A percentile compares a stretch with the other conserved stretches of the same genome.
These are phyloP conservation scores for Linnemannia exigua DNA, from an alignment of 192 early-diverging fungal species.

Conservation along the genomic window DNA sequence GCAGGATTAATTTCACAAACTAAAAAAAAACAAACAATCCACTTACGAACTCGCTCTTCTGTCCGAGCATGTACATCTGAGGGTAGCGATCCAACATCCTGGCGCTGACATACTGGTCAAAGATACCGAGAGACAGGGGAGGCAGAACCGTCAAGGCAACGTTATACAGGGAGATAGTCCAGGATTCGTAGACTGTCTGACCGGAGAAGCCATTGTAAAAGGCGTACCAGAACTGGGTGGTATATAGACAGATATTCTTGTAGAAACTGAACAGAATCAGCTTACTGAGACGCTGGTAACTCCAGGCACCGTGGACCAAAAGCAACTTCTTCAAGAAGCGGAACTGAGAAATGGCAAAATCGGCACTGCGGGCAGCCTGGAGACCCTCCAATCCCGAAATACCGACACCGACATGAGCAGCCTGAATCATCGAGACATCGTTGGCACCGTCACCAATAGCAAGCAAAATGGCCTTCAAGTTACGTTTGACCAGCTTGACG, in stretches of 20 bases:
- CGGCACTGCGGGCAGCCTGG: conserved; percentile 96
- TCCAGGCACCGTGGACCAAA: conserved; percentile 97
- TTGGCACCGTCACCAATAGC: conserved; percentile 99
- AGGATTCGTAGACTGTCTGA: conserved; percentile 97
- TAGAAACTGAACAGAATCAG: conserved; percentile 98
- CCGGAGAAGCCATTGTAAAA: conserved; percentile 97
- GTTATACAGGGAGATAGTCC: conserved; percentile 96
- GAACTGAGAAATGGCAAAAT: conserved; percentile 99
- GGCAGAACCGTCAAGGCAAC: conserved; percentile 96
- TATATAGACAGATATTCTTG: conserved; percentile 98
- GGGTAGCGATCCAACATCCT: conserved; percentile 97
- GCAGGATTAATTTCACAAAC: background rate
- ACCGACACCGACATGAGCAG: conserved; percentile 97
- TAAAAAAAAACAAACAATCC: background rate
- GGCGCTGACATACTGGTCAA: conserved; percentile 95
- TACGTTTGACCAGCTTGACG: conserved; percentile 97
- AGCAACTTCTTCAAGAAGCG: conserved; percentile 94
- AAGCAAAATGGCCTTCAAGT: conserved; percentile 88
- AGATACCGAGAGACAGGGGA: conserved; percentile 96
- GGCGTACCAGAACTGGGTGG: conserved; percentile 98
- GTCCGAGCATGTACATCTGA: conserved; percentile 94
- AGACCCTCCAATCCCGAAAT: conserved; percentile 97
- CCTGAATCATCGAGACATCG: conserved; percentile 99
- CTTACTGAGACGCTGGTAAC: conserved; percentile 95
- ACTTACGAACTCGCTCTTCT: conserved; percentile 74